Conservation (phyloP, 352 stramenopile genomes). For the Stephanocyclus meneghinianus region DNA sequence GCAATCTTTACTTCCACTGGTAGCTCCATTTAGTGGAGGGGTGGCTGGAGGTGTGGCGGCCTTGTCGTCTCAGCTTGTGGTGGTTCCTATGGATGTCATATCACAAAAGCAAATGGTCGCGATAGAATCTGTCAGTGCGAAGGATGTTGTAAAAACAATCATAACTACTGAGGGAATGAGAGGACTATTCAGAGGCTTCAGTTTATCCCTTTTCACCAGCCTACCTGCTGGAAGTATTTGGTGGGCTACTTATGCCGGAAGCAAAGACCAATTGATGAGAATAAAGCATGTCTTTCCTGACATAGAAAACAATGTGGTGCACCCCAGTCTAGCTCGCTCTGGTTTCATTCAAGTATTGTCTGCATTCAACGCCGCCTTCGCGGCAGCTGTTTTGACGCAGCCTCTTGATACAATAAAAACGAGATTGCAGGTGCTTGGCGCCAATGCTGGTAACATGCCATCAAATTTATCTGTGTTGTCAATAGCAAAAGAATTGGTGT, state of each 20-base stretch:
- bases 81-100: slow-evolving; percentile 66
- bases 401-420: slow-evolving; percentile 61
- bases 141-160: slow-evolving; percentile 32
- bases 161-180: slow-evolving; percentile 35
- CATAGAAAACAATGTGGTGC: slow-evolving; percentile 1
- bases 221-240: slow-evolving; percentile 55
- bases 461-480: slow-evolving; percentile 16
- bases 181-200: slow-evolving; percentile 59
- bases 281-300: slow-evolving; percentile 1
- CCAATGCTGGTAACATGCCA: not conserved
- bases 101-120: slow-evolving; percentile 61
- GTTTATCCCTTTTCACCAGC: slow-evolving; percentile 53
- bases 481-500: slow-evolving; percentile 46
- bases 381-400: slow-evolving; percentile 48
- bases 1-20: slow-evolving; percentile 28
- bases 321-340: slow-evolving; percentile 15
- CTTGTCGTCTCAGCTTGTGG: slow-evolving; percentile 49
- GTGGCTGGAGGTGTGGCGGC: slow-evolving; percentile 49
- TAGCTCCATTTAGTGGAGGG: slow-evolving; percentile 40
- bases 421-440: slow-evolving; percentile 41
- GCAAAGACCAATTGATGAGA: slow-evolving; percentile 34
- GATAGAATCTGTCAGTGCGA: slow-evolving; percentile 26
- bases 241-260: slow-evolving; percentile 56
- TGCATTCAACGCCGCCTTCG: slow-evolving; percentile 47
- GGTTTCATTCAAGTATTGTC: slow-evolving; percentile 45